Evolutionary conservation across 2,329 filamentous ascomycete species (phyloP).

Genomic region (Neopestalotiopsis clavispora): DNA sequence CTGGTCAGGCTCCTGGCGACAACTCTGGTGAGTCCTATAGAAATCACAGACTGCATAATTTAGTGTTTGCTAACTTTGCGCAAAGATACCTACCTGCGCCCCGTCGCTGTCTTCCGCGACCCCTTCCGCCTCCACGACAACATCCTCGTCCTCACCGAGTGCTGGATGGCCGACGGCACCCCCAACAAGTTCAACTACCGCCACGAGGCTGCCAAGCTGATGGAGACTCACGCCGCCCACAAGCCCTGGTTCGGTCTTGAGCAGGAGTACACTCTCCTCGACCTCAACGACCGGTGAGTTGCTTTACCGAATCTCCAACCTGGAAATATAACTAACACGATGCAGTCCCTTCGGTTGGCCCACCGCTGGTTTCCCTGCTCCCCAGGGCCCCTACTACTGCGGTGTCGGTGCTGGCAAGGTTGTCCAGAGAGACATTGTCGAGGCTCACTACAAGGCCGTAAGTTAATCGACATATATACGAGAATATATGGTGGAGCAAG

Average conservation of each 20-base stretch:
- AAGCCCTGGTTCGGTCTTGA: constrained; percentile 98
- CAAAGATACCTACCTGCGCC: constrained; percentile 88
- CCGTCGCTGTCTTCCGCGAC: constrained; percentile 86
- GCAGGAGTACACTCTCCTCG: constrained; percentile 96
- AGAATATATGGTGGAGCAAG: constrained; percentile 18
- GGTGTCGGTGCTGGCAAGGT: constrained; percentile 98
- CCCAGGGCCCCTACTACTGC: constrained; percentile 96
- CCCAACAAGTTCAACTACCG: constrained; percentile 99
- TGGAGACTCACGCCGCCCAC: constrained; percentile 83
- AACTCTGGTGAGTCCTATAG: constrained; percentile 62
- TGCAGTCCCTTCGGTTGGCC: constrained; percentile 79
- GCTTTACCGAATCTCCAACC: too few species aligned
- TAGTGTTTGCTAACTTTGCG: not conserved
- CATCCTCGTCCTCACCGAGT: constrained; percentile 92
- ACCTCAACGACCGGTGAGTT: constrained; percentile 69
- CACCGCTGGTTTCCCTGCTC: constrained; percentile 80
- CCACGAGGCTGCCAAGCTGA: constrained; percentile 86
- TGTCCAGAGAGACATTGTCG: constrained; percentile 94
- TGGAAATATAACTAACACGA: too few species aligned
- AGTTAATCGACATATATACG: not conserved
- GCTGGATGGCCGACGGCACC: constrained; percentile 90
- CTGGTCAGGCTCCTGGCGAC: constrained; percentile 87
- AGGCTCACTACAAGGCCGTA: constrained; percentile 81
- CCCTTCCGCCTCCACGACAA: constrained; percentile 90
- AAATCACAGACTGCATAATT: not conserved